Evolutionary conservation across 2,329 filamentous ascomycete species (phyloP).

Genomic region (Knufia fluminis): DNA sequence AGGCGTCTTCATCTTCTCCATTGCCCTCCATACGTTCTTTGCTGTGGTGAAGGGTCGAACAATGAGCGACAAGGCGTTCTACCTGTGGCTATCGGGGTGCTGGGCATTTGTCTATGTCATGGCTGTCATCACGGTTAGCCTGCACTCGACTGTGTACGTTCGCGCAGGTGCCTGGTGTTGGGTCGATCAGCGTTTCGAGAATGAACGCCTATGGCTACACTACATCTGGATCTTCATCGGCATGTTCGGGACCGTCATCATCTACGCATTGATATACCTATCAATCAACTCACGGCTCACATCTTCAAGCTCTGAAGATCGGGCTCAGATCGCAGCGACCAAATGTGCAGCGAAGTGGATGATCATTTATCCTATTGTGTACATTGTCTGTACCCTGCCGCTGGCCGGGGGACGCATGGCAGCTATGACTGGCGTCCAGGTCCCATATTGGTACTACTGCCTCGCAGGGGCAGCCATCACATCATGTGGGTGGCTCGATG

Average conservation of each 20-base stretch:
- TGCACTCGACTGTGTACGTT: constrained; percentile 37
- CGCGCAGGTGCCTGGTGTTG: constrained; percentile 48
- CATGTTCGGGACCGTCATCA: constrained; percentile 42
- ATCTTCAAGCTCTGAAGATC: constrained; percentile 28
- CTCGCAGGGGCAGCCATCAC: constrained; percentile 48
- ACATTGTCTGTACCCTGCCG: constrained; percentile 56
- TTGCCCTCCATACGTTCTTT: constrained; percentile 46
- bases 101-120: constrained; percentile 41
- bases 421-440: constrained; percentile 27
- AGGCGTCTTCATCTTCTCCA: constrained; percentile 46
- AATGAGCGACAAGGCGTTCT: constrained; percentile 37
- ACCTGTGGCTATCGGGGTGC: constrained; percentile 34
- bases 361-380: constrained; percentile 42
- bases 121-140: constrained; percentile 38
- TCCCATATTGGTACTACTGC: constrained; percentile 38
- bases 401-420: constrained; percentile 43
- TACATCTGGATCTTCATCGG: constrained; percentile 48
- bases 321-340: constrained; percentile 29
- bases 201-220: constrained; percentile 41
- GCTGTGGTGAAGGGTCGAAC: constrained; percentile 41
- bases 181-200: constrained; percentile 36
- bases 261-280: constrained; percentile 42
- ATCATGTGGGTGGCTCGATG: constrained; percentile 51
- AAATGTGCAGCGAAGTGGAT: constrained; percentile 39
- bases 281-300: constrained; percentile 38